Conservation (phyloP, 768 basidiomycete species). For the Lactarius indigo region DNA sequence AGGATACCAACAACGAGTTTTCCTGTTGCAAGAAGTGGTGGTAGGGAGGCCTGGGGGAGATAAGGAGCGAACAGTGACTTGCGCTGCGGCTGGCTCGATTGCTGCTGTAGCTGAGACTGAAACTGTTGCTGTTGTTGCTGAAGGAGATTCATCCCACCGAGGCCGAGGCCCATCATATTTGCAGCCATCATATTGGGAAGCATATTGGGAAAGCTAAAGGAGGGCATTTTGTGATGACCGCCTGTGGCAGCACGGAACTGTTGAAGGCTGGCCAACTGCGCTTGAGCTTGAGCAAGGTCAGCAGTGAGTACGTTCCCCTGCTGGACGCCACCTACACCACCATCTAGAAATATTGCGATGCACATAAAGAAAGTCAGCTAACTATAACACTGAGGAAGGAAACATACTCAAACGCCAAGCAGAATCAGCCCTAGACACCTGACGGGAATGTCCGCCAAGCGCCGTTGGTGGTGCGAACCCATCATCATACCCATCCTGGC, state of each 20-base stretch:
- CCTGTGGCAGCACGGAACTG: constrained; percentile 95
- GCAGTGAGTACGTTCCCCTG: constrained; percentile 60
- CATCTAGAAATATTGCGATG: constrained; percentile 44
- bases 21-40: constrained; percentile 92
- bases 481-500: constrained; percentile 76
- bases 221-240: constrained; percentile 94
- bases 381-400: constrained; percentile 1
- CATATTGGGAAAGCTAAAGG: constrained; percentile 98
- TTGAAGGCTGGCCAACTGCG: constrained; percentile 92
- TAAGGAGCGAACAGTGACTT: constrained; percentile 99
- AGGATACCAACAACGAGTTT: constrained; percentile 97
- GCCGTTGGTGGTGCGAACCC: constrained; percentile 61
- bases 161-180: constrained; percentile 88
- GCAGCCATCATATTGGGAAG: constrained; percentile 96
- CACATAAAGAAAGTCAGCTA: constrained; percentile 16
- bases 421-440: constrained; percentile 71
- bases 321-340: constrained; percentile 65
- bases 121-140: constrained; percentile 95
- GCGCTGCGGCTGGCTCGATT: constrained; percentile 87
- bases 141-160: constrained; percentile 77
- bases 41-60: constrained; percentile 94
- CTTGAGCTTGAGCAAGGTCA: constrained; percentile 95
- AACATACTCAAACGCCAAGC: constrained; percentile 88
- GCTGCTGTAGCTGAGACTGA: constrained; percentile 93
- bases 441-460: constrained; percentile 69